Conservation (phyloP, 2,329 filamentous ascomycete species). For the Diaporthe ilicicola region DNA sequence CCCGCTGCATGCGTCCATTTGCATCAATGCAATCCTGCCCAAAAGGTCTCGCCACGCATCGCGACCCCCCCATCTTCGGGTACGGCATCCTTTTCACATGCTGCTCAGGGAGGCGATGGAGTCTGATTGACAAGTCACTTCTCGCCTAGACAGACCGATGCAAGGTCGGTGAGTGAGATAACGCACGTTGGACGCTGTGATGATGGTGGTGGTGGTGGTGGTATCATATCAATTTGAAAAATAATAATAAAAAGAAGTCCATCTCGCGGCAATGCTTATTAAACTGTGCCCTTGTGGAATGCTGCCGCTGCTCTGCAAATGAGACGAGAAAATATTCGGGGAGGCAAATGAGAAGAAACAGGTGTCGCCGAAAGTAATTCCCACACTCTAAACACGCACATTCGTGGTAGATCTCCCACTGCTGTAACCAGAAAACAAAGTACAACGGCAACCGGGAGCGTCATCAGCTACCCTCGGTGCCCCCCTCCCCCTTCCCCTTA, state of each 20-base stretch:
- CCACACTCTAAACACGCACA: constrained; percentile 23
- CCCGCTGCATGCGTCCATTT: not conserved
- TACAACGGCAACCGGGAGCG: constrained; percentile 13
- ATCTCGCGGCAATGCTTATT: constrained; percentile 31
- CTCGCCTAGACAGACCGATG: not conserved
- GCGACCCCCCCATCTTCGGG: not conserved
- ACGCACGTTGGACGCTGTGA: not conserved
- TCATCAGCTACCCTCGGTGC: not conserved
- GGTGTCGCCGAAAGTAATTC: constrained; percentile 20
- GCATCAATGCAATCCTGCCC: not conserved
- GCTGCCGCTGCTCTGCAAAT: constrained; percentile 24
- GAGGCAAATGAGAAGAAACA: constrained; percentile 17
- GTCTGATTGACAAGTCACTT: constrained; percentile 11
- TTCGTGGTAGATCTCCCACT: constrained; percentile 23
- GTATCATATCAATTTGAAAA: constrained; percentile 23
- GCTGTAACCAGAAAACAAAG: constrained; percentile 22
- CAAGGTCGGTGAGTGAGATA: not conserved
- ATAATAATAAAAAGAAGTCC: constrained; percentile 3
- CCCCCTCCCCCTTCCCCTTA: not conserved
- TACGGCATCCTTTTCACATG: not conserved
- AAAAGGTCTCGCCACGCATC: too few species aligned
- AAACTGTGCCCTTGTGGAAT: constrained; percentile 25
- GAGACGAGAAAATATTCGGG: constrained; percentile 2
- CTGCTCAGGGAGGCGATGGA: not conserved
- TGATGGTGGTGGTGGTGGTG: not conserved